These are phyloP conservation scores for Talaromyces sp. DNA, from an alignment of 2,329 filamentous ascomycete genomes.

Conservation along the genomic window DNA sequence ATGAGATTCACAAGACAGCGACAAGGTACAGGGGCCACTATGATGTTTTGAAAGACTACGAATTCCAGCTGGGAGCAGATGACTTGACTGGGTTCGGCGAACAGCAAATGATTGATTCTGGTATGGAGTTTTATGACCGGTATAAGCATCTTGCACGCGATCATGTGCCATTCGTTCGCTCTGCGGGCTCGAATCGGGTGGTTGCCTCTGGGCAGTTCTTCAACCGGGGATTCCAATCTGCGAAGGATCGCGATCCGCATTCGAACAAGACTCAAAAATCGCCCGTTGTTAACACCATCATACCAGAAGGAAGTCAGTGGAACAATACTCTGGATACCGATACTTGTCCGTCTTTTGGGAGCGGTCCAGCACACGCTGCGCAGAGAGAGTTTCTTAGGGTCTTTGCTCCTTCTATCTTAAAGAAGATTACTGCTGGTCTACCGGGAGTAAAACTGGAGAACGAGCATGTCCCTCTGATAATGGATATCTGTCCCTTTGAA, in stretches of 20 bases:
- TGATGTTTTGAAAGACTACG: constrained; percentile 66
- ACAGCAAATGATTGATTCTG: constrained; percentile 68
- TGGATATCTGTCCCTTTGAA: constrained; percentile 85
- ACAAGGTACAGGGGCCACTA: constrained; percentile 57
- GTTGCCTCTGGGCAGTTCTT: constrained; percentile 71
- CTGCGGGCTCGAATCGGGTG: constrained; percentile 65
- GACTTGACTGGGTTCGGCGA: constrained; percentile 64
- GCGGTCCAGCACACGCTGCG: constrained; percentile 43
- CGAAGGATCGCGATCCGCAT: constrained; percentile 41
- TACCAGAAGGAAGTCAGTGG: constrained; percentile 55
- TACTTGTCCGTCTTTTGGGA: constrained; percentile 66
- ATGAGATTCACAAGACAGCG: constrained; percentile 58
- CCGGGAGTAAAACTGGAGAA: constrained; percentile 61
- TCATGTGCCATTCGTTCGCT: constrained; percentile 64
- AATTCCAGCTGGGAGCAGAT: constrained; percentile 66
- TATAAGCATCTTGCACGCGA: constrained; percentile 60
- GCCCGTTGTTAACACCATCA: constrained; percentile 60
- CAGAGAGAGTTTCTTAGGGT: constrained; percentile 55
- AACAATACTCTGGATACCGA: constrained; percentile 83
- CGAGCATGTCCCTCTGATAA: constrained; percentile 63
- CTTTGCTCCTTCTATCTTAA: constrained; percentile 64
- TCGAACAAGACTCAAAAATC: constrained; percentile 43
- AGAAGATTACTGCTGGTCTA: constrained; percentile 64
- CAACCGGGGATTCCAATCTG: constrained; percentile 65
- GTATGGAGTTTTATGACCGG: constrained; percentile 67